These are phyloP conservation scores for Schizopora paradoxa DNA, from an alignment of 1,284 basidiomycete species.

Conservation along the genomic window DNA sequence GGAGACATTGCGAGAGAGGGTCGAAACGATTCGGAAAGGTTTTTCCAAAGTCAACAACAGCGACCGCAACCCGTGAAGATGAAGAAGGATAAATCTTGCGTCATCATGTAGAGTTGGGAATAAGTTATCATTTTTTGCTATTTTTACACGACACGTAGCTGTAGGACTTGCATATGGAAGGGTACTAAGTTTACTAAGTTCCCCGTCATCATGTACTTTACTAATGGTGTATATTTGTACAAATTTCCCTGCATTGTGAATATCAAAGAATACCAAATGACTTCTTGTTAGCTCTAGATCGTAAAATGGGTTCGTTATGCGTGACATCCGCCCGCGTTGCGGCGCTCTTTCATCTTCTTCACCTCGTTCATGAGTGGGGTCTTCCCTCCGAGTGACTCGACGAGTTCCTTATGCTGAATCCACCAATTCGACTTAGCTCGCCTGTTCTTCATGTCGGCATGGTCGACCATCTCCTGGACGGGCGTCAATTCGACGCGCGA, in stretches of 20 bases:
- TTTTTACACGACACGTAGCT: background rate
- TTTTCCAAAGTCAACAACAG: background rate
- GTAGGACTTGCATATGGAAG: no score
- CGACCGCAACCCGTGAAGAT: conserved; percentile 2
- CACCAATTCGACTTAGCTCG: conserved; percentile 84
- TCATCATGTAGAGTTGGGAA: conserved; percentile 19
- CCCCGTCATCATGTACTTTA: no score
- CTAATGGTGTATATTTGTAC: no score
- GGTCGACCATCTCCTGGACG: conserved; percentile 76
- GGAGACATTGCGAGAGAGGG: no score
- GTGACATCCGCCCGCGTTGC: no score
- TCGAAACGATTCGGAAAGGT: no score
- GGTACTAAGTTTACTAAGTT: no score
- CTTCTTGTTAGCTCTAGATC: no score
- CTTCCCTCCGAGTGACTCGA: conserved; percentile 54
- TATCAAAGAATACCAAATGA: no score
- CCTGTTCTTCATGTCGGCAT: conserved; percentile 89
- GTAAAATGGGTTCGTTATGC: no score
- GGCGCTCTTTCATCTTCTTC: no score
- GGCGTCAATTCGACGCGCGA: conserved; percentile 77
- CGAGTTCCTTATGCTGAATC: conserved; percentile 62
- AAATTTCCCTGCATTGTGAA: no score
- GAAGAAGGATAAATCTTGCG: conserved; percentile 22
- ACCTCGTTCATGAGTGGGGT: conserved; percentile 14
- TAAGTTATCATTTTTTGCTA: background rate